phyloP scores from a whole-genome alignment of 306 rosid species.

The Citrullus amarus region DNA sequence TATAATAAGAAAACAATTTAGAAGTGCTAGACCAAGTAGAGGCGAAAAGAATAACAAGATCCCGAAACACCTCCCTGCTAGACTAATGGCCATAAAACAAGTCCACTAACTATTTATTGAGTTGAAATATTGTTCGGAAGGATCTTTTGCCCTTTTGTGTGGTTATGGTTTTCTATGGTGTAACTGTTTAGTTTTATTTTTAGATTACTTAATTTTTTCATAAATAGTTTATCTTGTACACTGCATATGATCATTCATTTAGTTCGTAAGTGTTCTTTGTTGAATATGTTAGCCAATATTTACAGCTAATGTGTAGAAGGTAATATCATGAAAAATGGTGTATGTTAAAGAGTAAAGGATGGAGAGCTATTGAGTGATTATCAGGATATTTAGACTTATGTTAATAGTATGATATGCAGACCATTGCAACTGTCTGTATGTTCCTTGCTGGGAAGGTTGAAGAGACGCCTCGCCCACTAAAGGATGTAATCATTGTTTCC shows the following conservation, averaged over 20 bases:
- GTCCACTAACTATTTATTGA: background rate
- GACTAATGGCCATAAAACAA: background rate
- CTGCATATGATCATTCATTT: background rate
- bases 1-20: too few species aligned
- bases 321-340: conserved; percentile 1
- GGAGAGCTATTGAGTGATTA: background rate
- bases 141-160: background rate
- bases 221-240: background rate
- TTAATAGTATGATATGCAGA: conserved; percentile 45
- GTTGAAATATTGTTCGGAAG: background rate
- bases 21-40: too few species aligned
- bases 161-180: background rate
- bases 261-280: background rate
- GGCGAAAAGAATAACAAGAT: too few species aligned
- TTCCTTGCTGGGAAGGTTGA: conserved; percentile 99
- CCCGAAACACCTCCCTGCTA: too few species aligned
- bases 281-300: background rate
- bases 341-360: background rate
- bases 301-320: background rate
- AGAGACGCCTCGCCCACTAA: conserved; percentile 96
- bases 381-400: conserved; percentile 1
- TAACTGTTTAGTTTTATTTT: background rate
- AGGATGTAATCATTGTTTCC: conserved; percentile 91
- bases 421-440: conserved; percentile 93
- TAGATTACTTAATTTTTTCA: background rate